These are phyloP conservation scores for Cordyceps cicadae DNA, from an alignment of 2,329 filamentous ascomycete genomes.

Conservation along the genomic window DNA sequence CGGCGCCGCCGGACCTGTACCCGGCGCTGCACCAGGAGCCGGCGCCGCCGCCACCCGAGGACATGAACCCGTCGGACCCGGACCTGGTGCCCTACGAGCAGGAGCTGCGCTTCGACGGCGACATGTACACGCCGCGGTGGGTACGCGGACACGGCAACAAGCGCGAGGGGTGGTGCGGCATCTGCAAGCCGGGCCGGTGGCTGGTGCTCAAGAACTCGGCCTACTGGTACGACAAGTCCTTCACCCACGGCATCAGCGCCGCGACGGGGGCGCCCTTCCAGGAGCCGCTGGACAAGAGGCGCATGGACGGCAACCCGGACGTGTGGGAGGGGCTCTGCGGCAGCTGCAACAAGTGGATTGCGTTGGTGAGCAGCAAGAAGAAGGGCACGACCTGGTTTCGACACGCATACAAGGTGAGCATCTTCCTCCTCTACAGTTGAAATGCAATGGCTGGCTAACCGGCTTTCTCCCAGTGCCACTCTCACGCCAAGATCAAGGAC, in stretches of 20 bases:
- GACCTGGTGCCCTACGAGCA: slow-evolving; percentile 72
- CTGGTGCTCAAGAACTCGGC: slow-evolving; percentile 83
- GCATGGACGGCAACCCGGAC: slow-evolving; percentile 73
- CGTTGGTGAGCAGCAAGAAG: slow-evolving; percentile 77
- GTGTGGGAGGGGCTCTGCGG: slow-evolving; percentile 75
- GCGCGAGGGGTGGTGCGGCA: slow-evolving; percentile 82
- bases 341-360: slow-evolving; percentile 73
- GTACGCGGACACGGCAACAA: slow-evolving; percentile 80
- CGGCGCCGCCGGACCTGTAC: slow-evolving; percentile 69
- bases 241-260: slow-evolving; percentile 78
- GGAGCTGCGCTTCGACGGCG: slow-evolving; percentile 68
- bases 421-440: neutral
- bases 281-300: slow-evolving; percentile 63
- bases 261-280: slow-evolving; percentile 72
- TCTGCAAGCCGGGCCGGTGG: slow-evolving; percentile 81
- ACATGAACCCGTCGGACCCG: slow-evolving; percentile 72
- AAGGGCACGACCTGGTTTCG: slow-evolving; percentile 90
- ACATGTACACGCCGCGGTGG: slow-evolving; percentile 77
- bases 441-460: neutral
- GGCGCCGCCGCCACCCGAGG: slow-evolving; percentile 64
- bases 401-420: slow-evolving; percentile 75
- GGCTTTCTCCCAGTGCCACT: slow-evolving; percentile 48
- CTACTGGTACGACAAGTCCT: slow-evolving; percentile 90
- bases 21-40: slow-evolving; percentile 68
- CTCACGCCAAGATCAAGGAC: slow-evolving; percentile 64